Evolutionary conservation across 2,329 filamentous ascomycete genomes (phyloP).

Genomic region (Microsporum audouinii): DNA sequence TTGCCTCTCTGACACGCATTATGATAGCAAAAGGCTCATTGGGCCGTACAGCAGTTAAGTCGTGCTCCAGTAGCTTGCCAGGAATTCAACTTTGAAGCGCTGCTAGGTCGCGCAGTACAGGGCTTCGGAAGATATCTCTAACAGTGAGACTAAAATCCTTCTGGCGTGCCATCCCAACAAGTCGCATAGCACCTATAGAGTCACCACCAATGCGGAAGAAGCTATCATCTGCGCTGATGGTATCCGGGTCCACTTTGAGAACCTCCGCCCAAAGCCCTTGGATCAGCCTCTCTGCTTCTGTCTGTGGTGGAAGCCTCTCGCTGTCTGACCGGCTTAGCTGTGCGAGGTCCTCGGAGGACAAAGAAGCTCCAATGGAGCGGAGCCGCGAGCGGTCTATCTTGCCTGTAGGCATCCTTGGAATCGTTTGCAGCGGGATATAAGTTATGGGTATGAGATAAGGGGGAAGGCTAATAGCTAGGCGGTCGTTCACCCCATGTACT

Average conservation of each 20-base stretch:
- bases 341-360: neutral
- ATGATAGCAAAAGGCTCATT: too few species aligned
- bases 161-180: neutral
- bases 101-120: constrained; percentile 27
- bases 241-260: neutral
- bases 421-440: constrained; percentile 28
- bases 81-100: neutral
- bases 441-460: constrained; percentile 25
- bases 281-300: neutral
- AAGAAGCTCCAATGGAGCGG: constrained; percentile 8
- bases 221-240: constrained; percentile 1
- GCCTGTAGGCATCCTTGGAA: constrained; percentile 29
- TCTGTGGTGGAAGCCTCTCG: neutral
- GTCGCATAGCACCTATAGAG: constrained; percentile 29
- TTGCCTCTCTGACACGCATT: too few species aligned
- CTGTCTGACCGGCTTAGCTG: neutral
- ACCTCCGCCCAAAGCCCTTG: neutral
- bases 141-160: constrained; percentile 1
- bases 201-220: constrained; percentile 23
- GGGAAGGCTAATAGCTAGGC: constrained; percentile 17
- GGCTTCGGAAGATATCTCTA: constrained; percentile 9
- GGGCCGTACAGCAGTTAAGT: too few species aligned
- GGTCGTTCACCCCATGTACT: constrained; percentile 9
- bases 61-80: too few species aligned
- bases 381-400: constrained; percentile 29